These are phyloP conservation scores for Elymus sibiricus DNA, from an alignment of 176 grass and related monocot species.

Conservation along the genomic window DNA sequence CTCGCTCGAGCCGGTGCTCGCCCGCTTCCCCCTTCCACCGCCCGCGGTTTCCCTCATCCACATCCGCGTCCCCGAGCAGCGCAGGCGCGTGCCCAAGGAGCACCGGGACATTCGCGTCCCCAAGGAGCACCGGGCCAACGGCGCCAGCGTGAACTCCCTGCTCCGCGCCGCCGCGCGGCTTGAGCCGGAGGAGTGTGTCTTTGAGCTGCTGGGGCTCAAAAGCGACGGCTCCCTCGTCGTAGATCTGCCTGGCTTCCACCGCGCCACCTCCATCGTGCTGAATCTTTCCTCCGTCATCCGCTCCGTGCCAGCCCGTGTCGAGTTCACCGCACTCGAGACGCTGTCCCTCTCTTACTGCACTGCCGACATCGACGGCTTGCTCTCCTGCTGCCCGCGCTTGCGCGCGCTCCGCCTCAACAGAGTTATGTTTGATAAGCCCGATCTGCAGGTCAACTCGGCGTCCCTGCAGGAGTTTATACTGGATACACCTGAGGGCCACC, in stretches of 20 bases:
- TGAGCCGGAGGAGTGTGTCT: background rate
- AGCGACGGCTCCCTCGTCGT: too few species aligned
- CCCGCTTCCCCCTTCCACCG: background rate
- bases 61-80: background rate
- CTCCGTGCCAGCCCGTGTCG: background rate
- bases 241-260: background rate
- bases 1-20: background rate
- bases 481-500: background rate
- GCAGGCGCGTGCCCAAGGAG: background rate
- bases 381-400: background rate
- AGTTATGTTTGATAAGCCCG: background rate
- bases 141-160: background rate
- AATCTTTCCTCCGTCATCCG: background rate
- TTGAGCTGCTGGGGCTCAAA: too few species aligned
- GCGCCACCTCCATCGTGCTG: background rate
- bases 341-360: background rate
- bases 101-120: too few species aligned
- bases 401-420: background rate
- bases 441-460: background rate
- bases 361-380: background rate
- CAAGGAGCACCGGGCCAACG: background rate
- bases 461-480: background rate
- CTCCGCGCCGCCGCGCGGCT: background rate
- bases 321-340: background rate
- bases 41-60: background rate